These are phyloP conservation scores for Jacaranda copaia DNA, from an alignment of 257 asterid genomes.

Conservation along the genomic window DNA sequence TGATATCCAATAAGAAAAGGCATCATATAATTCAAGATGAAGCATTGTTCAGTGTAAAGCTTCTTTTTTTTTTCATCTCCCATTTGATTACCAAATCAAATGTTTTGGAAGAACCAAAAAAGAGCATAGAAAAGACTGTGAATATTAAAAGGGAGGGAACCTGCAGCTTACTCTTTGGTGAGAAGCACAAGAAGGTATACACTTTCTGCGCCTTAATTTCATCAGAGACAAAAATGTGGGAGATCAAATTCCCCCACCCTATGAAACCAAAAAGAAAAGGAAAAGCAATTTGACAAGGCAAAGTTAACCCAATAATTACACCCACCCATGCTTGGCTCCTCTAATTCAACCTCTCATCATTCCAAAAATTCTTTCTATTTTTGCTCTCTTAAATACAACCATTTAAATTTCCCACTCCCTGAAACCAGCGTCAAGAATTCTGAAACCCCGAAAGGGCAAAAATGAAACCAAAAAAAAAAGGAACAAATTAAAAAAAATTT, in stretches of 20 bases:
- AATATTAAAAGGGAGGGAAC: too few relatives aligned
- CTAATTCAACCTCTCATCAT: slow-evolving; percentile 72
- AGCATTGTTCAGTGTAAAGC: background rate
- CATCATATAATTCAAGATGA: slow-evolving; percentile 7
- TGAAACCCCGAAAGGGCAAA: slow-evolving; percentile 34
- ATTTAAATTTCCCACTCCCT: slow-evolving; percentile 21
- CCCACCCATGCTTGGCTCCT: slow-evolving; percentile 68
- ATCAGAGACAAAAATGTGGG: slow-evolving; percentile 49
- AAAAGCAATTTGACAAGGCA: slow-evolving; percentile 44
- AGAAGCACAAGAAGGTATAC: slow-evolving; percentile 81
- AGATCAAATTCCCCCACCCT: slow-evolving; percentile 44
- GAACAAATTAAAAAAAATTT: background rate
- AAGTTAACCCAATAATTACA: slow-evolving; percentile 59
- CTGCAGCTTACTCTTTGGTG: slow-evolving; percentile 58
- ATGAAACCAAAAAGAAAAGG: slow-evolving; percentile 42
- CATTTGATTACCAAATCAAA: background rate
- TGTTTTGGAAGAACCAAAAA: background rate
- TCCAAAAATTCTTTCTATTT: slow-evolving; percentile 29
- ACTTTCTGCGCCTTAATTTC: slow-evolving; percentile 77
- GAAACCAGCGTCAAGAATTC: slow-evolving; percentile 24
- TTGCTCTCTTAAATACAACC: background rate
- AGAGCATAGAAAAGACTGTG: background rate
- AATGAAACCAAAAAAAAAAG: slow-evolving; percentile 9
- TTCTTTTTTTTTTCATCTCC: slow-evolving; percentile 9
- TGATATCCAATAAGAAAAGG: slow-evolving; percentile 12